Conservation (phyloP, 495 filamentous ascomycete species). For the Tuber microsphaerosporum region DNA sequence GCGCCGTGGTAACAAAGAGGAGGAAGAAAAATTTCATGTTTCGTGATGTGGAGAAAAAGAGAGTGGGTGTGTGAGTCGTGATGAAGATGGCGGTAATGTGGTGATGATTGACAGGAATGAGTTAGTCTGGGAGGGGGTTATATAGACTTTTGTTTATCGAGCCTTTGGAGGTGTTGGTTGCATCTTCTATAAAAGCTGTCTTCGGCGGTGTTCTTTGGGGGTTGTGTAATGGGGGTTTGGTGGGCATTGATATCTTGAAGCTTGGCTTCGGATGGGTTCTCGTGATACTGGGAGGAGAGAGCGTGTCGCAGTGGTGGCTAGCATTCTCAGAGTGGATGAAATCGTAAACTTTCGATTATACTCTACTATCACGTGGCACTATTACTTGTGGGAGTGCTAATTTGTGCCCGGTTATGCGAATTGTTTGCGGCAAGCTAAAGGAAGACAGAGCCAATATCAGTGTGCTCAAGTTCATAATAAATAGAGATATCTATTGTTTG, state of each 20-base stretch:
- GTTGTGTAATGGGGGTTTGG: not conserved
- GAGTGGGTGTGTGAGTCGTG: not conserved
- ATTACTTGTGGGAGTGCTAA: not conserved
- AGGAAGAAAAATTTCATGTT: not conserved
- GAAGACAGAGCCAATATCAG: not conserved
- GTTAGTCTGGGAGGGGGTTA: not conserved
- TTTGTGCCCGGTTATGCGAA: not conserved
- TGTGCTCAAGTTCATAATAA: not conserved
- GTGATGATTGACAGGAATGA: not conserved
- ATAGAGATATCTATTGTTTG: not conserved
- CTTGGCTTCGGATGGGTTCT: not conserved
- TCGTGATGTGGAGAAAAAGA: not conserved
- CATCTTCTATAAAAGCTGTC: not conserved
- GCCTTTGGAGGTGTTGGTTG: not conserved
- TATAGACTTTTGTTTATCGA: not conserved
- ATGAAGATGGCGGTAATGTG: not conserved
- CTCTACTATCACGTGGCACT: not conserved
- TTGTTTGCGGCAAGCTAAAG: not conserved
- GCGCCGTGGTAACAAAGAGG: not conserved
- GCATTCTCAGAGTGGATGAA: not conserved
- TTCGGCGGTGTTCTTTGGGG: not conserved
- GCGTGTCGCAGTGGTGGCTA: not conserved
- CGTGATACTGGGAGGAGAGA: not conserved
- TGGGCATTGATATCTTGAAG: not conserved
- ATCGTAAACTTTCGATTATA: not conserved